phyloP scores from a whole-genome alignment of 805 yeast species.

The Saccharomycopsis sp. region DNA sequence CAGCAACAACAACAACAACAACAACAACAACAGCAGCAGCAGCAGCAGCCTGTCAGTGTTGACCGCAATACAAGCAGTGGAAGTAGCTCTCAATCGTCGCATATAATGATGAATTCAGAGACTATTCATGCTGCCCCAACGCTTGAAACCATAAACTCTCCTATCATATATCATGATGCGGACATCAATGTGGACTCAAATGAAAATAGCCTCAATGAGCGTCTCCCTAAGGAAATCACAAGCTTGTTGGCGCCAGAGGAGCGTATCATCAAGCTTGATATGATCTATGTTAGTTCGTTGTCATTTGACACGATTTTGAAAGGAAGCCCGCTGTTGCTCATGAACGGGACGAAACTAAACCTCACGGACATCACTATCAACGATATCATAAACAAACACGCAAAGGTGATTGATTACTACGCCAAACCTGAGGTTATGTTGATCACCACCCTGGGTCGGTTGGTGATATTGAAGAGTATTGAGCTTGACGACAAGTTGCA shows the following conservation, averaged over 20 bases:
- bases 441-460: slow-evolving; percentile 30
- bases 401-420: slow-evolving; percentile 21
- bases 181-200: slow-evolving; percentile 6
- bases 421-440: slow-evolving; percentile 27
- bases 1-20: too few species aligned
- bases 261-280: slow-evolving; percentile 25
- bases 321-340: slow-evolving; percentile 22
- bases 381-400: slow-evolving; percentile 27
- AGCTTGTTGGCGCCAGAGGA: slow-evolving; percentile 20
- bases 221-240: slow-evolving; percentile 13
- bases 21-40: not conserved
- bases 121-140: not conserved
- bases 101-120: not conserved
- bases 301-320: slow-evolving; percentile 29
- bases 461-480: slow-evolving; percentile 27
- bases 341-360: slow-evolving; percentile 22
- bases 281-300: slow-evolving; percentile 25
- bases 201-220: not conserved
- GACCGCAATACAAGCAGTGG: not conserved
- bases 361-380: slow-evolving; percentile 30
- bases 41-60: not conserved
- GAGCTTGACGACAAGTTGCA: slow-evolving; percentile 27
- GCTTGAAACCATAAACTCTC: slow-evolving; percentile 1
- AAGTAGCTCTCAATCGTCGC: not conserved
- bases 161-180: slow-evolving; percentile 12